Conservation (phyloP, 257 asterid species). For the Solanum peruvianum region DNA sequence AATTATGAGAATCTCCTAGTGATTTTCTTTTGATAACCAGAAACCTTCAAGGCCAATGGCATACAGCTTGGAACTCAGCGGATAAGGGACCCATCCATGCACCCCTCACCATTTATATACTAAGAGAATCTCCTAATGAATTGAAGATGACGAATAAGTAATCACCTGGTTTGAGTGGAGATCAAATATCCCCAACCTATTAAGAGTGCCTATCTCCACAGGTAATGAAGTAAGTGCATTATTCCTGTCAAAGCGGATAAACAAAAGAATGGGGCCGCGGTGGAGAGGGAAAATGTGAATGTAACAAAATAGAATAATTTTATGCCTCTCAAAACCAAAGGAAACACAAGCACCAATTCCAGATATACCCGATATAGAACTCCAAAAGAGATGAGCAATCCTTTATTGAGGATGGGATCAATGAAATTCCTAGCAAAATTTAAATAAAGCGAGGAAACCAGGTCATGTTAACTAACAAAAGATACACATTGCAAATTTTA, state of each 20-base stretch:
- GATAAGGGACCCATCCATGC: background rate
- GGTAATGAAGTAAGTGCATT: conserved; percentile 70
- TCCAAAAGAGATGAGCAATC: conserved; percentile 77
- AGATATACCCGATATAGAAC: conserved; percentile 72
- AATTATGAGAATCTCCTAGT: background rate
- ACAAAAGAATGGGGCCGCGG: background rate
- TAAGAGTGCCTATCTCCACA: conserved; percentile 62
- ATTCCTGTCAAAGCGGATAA: conserved; percentile 32
- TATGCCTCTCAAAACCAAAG: background rate
- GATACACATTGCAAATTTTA: background rate
- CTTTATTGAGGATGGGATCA: conserved; percentile 76
- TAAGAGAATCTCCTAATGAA: background rate
- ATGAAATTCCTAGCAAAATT: conserved; percentile 64
- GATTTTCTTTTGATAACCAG: background rate
- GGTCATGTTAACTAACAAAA: background rate
- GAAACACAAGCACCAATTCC: background rate
- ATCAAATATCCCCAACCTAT: conserved; percentile 80
- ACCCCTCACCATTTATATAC: background rate
- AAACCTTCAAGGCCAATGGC: background rate
- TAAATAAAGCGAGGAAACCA: background rate
- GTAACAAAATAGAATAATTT: background rate
- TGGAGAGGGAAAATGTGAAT: background rate
- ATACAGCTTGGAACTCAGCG: background rate
- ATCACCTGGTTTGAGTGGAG: conserved; percentile 92
- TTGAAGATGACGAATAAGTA: background rate